These are phyloP conservation scores for Phialophora macrospora DNA, from an alignment of 2,329 filamentous ascomycete species.

Conservation along the genomic window DNA sequence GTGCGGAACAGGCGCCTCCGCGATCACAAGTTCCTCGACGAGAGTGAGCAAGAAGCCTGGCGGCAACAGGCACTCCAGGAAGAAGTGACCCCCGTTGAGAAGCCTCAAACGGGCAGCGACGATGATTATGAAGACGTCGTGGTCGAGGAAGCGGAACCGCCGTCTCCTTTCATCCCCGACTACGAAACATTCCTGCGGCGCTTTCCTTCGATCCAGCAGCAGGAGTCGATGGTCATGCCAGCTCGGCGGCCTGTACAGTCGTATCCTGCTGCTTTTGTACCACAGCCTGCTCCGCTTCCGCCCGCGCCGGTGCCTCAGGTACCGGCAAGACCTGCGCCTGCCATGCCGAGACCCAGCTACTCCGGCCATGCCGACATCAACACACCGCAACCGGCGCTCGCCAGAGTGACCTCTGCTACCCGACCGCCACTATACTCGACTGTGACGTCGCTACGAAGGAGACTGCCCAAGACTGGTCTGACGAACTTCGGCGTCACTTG, in stretches of 20 bases:
- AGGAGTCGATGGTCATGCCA: conserved; percentile 61
- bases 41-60: conserved; percentile 81
- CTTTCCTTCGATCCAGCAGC: conserved; percentile 72
- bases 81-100: conserved; percentile 55
- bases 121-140: conserved; percentile 52
- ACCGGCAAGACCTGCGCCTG: conserved; percentile 69
- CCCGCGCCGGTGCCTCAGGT: conserved; percentile 59
- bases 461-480: conserved; percentile 72
- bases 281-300: conserved; percentile 47
- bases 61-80: conserved; percentile 75
- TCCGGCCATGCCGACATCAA: conserved; percentile 74
- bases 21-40: conserved; percentile 72
- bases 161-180: conserved; percentile 65
- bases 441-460: conserved; percentile 51
- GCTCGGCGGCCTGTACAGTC: conserved; percentile 40
- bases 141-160: conserved; percentile 56
- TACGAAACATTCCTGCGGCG: conserved; percentile 84
- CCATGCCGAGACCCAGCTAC: conserved; percentile 73
- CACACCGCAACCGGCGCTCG: conserved; percentile 51
- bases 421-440: conserved; percentile 52
- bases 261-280: conserved; percentile 37
- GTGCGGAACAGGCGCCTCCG: conserved; percentile 62
- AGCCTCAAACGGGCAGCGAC: conserved; percentile 48
- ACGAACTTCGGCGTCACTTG: conserved; percentile 82
- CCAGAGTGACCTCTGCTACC: conserved; percentile 52